Base-by-base conservation (phyloP, 768 basidiomycete genomes). In the Dioszegia crocea region DNA sequence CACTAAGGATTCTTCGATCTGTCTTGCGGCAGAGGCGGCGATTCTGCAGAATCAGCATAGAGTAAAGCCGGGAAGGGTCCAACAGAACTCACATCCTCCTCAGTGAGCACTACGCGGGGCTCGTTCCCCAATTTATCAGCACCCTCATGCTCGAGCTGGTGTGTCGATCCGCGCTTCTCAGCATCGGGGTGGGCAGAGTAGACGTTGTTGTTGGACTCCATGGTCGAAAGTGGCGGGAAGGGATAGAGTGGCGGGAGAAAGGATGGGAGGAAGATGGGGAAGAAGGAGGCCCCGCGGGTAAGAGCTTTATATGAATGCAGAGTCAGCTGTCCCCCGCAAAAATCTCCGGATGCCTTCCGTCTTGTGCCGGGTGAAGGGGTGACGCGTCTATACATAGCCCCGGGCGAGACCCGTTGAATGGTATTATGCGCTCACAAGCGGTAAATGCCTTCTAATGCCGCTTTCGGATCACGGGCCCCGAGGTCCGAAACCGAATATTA, bases 1-100 rank as follows among this genome's bases (percentile, higher is more conserved):
- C 62, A 24, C 68, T 55, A 16, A 77, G 60, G 40, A 73, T 68
- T 11, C 57, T 46, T 57, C 62, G 67, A 62, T 77, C 76, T 39
- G 71, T 76, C 56, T 66, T 71, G 30, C 64, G 43, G 33, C 67
- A 41, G 54, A 65, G 70, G 21, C 70, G 54, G 6, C 44, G 27
- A 51, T 69, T 63, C 66, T 71, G 50, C 33, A 6, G 6, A 14
- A 33, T 33, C 33, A 33, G 33, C 33, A 33, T 33, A 33, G 8
- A 33, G 14, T 6, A 6, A 33, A 14, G 24, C 21, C 38, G 1
- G 16, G 23, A 31, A n/a, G 41, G 47, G 30, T 16, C 23, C 3
- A 21, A 11, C 33, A 21, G 4, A 10, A 61, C 72, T 74, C 50
- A 74, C 72, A 44, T 74, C 73, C 46, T 74, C 73, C 30, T 69